A percentile compares a stretch with the other conserved stretches of the same genome.
These are phyloP conservation scores for Arabis hirsuta DNA, from an alignment of 345 rosid species.

Conservation along the genomic window DNA sequence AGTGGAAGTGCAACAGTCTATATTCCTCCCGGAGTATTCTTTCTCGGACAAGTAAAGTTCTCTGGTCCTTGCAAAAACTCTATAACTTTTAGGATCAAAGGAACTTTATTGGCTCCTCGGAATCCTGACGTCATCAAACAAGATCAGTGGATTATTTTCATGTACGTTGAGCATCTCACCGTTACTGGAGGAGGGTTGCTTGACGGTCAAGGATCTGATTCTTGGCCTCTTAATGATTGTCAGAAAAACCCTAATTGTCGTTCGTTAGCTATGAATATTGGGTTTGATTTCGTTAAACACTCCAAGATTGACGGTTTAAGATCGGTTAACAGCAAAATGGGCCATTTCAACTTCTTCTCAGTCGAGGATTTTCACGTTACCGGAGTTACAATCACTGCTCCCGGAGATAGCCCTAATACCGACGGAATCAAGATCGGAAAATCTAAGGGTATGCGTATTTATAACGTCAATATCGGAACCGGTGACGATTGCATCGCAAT, in stretches of 20 bases:
- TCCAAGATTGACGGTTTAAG: constrained; percentile 30
- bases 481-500: constrained; percentile 48
- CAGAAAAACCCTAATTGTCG: constrained; percentile 27
- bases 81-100: constrained; percentile 24
- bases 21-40: constrained; percentile 40
- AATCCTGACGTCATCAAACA: background rate
- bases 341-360: constrained; percentile 37
- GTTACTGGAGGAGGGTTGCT: constrained; percentile 39
- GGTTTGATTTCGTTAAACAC: constrained; percentile 33
- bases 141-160: constrained; percentile 28
- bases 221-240: constrained; percentile 44
- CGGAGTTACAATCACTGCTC: constrained; percentile 37
- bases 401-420: constrained; percentile 45
- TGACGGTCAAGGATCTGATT: constrained; percentile 44
- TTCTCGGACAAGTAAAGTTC: constrained; percentile 37
- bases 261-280: constrained; percentile 28
- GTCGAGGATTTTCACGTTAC: constrained; percentile 36
- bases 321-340: constrained; percentile 46
- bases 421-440: constrained; percentile 48
- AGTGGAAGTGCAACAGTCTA: constrained; percentile 35
- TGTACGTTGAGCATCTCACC: constrained; percentile 31
- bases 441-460: constrained; percentile 29
- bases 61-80: constrained; percentile 32
- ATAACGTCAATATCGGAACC: constrained; percentile 28
- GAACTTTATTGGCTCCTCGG: constrained; percentile 35